These are phyloP conservation scores for Cytospora paraplurivora DNA, from an alignment of 2,329 filamentous ascomycete species.

Conservation along the genomic window DNA sequence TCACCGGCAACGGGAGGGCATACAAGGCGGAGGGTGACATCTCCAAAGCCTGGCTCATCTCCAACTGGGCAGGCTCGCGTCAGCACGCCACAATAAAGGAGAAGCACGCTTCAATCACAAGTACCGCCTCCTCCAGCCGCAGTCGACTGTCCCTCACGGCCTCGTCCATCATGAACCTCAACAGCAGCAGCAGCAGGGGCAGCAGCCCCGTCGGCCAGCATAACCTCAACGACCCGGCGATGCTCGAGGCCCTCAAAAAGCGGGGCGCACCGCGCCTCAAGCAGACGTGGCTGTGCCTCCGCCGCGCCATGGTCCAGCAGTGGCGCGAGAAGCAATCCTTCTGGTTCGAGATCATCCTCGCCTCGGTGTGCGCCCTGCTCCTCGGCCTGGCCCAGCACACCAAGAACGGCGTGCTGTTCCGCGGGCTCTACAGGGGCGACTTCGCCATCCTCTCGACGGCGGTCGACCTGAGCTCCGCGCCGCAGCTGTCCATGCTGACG, in stretches of 20 bases:
- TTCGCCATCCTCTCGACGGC: slow-evolving; percentile 55
- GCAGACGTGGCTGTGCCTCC: slow-evolving; percentile 56
- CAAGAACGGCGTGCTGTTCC: slow-evolving; percentile 55
- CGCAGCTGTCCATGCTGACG: slow-evolving; percentile 55
- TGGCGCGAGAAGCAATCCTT: slow-evolving; percentile 53
- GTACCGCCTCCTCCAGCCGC: slow-evolving; percentile 28
- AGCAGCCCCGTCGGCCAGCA: slow-evolving; percentile 13
- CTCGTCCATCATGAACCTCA: slow-evolving; percentile 43
- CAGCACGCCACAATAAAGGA: slow-evolving; percentile 31
- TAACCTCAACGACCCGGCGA: slow-evolving; percentile 39
- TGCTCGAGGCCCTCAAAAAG: slow-evolving; percentile 46
- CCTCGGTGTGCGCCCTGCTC: slow-evolving; percentile 53
- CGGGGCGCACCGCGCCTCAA: slow-evolving; percentile 51
- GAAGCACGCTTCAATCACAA: slow-evolving; percentile 5
- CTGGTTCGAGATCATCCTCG: slow-evolving; percentile 57
- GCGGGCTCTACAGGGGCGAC: slow-evolving; percentile 52
- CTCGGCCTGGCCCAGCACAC: slow-evolving; percentile 56
- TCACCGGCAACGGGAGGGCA: slow-evolving; percentile 56
- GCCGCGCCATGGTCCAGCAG: slow-evolving; percentile 58
- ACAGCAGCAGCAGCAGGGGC: slow-evolving; percentile 20
- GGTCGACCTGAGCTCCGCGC: slow-evolving; percentile 52
- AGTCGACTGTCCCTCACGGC: slow-evolving; percentile 32
- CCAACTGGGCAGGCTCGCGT: slow-evolving; percentile 46
- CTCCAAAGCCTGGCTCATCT: slow-evolving; percentile 51
- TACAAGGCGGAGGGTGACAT: slow-evolving; percentile 52